Percentiles rank a stretch among this genome's conserved stretches.
phyloP scores from a whole-genome alignment of 139 green algal genomes.

The Asterochloris sp. region DNA sequence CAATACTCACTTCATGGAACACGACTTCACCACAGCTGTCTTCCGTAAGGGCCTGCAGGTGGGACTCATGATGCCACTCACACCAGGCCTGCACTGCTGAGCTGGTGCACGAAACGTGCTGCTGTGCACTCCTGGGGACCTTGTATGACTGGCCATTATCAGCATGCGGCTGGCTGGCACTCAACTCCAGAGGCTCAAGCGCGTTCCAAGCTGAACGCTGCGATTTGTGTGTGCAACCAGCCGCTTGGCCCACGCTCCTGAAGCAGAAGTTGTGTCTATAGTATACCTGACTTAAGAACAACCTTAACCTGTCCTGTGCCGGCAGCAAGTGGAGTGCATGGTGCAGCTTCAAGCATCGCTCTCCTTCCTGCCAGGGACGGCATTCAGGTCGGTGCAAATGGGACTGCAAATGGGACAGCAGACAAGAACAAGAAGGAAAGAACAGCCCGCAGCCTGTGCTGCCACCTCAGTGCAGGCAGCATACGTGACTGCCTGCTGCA shows the following conservation, averaged over 20 bases:
- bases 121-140: neutral
- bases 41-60: conserved; percentile 19
- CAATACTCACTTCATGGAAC: conserved; percentile 15
- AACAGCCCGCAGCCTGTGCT: no score
- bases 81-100: neutral
- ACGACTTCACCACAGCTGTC: conserved; percentile 19
- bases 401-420: no score
- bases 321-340: no score
- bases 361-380: no score
- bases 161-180: neutral
- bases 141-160: neutral
- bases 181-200: neutral
- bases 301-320: no score
- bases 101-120: neutral
- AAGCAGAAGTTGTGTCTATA: no score
- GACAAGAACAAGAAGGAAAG: no score
- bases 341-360: no score
- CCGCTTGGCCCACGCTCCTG: neutral
- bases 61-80: neutral
- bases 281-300: no score
- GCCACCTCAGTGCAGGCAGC: no score
- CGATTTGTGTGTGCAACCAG: neutral
- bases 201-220: neutral
- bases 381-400: no score
- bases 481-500: neutral